phyloP scores from a whole-genome alignment of 2,329 filamentous ascomycete species.

The Tetracladium maxilliforme region DNA sequence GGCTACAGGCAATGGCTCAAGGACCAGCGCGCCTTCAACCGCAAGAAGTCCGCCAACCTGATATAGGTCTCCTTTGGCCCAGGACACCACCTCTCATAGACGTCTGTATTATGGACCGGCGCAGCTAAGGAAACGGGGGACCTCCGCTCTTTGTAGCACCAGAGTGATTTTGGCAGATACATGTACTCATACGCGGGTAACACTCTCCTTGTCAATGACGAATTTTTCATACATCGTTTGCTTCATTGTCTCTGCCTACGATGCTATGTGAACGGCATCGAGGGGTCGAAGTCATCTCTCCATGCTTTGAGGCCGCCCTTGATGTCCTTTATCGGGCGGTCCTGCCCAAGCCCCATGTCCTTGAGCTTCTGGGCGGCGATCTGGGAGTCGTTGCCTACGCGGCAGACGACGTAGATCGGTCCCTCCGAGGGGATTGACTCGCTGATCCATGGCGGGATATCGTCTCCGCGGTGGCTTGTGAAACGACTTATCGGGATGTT shows the following conservation, averaged over 20 bases:
- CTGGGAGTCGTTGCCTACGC: slow-evolving; percentile 69
- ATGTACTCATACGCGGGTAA: too few relatives aligned
- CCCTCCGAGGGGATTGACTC: slow-evolving; percentile 20
- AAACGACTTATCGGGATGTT: slow-evolving; percentile 40
- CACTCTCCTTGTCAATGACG: too few relatives aligned
- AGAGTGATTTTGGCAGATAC: too few relatives aligned
- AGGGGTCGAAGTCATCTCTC: slow-evolving; percentile 58
- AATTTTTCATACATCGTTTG: too few relatives aligned
- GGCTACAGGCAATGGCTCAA: slow-evolving; percentile 94
- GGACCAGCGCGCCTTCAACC: slow-evolving; percentile 93
- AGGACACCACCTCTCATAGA: slow-evolving; percentile 1
- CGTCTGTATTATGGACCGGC: too few relatives aligned
- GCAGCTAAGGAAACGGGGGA: too few relatives aligned
- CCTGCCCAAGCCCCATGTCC: slow-evolving; percentile 35
- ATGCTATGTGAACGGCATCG: too few relatives aligned
- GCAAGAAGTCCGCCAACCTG: too few relatives aligned
- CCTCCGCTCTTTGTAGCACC: too few relatives aligned
- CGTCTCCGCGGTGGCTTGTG: slow-evolving; percentile 8
- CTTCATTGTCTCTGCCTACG: too few relatives aligned
- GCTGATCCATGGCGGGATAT: slow-evolving; percentile 20
- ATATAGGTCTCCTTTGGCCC: slow-evolving; percentile 35
- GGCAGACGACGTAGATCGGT: slow-evolving; percentile 58
- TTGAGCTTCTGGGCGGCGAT: slow-evolving; percentile 51
- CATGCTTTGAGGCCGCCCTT: slow-evolving; percentile 58
- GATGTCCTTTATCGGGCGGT: slow-evolving; percentile 54